A percentile compares a stretch with the other conserved stretches of the same genome.
These are phyloP conservation scores for Sphaerulina vaccinii DNA, from an alignment of 2,329 filamentous ascomycete genomes.

Conservation along the genomic window DNA sequence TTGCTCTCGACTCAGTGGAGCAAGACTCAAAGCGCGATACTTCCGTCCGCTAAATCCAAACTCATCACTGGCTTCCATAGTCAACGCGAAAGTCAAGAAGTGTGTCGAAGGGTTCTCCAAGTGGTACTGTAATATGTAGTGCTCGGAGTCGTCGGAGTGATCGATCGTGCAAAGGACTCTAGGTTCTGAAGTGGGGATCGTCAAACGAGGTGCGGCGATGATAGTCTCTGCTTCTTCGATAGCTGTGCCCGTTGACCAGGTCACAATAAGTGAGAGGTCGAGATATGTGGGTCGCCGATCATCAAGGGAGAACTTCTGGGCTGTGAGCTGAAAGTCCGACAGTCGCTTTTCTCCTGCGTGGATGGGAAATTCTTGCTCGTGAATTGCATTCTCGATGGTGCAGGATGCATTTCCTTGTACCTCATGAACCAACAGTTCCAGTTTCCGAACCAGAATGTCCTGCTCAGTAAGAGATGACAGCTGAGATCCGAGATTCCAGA, in stretches of 20 bases:
- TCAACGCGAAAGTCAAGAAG: slow-evolving; percentile 87
- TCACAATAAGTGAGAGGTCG: slow-evolving; percentile 71
- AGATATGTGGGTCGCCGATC: slow-evolving; percentile 74
- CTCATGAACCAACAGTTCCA: slow-evolving; percentile 62
- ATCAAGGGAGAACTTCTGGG: slow-evolving; percentile 76
- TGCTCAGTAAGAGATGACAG: slow-evolving; percentile 74
- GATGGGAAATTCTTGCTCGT: slow-evolving; percentile 18
- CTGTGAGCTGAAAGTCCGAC: slow-evolving; percentile 52
- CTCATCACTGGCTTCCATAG: slow-evolving; percentile 87
- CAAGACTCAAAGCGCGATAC: slow-evolving; percentile 71
- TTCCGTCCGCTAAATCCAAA: slow-evolving; percentile 94
- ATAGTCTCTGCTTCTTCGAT: slow-evolving; percentile 54
- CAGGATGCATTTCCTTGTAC: slow-evolving; percentile 64
- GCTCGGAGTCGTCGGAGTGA: not conserved
- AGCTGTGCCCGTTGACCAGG: slow-evolving; percentile 64
- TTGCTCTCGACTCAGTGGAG: slow-evolving; percentile 74
- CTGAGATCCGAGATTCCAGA: slow-evolving; percentile 73
- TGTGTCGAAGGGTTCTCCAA: slow-evolving; percentile 94
- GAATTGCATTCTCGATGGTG: slow-evolving; percentile 29
- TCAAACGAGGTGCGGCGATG: slow-evolving; percentile 75
- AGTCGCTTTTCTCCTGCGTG: slow-evolving; percentile 16
- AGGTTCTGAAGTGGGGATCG: slow-evolving; percentile 79
- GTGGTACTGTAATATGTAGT: slow-evolving; percentile 58
- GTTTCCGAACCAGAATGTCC: slow-evolving; percentile 59
- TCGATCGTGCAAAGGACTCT: slow-evolving; percentile 65